A percentile compares a stretch with the other conserved stretches of the same genome.
These are phyloP conservation scores for Clitopilus passeckerianus DNA, from an alignment of 768 basidiomycete species.

Conservation along the genomic window DNA sequence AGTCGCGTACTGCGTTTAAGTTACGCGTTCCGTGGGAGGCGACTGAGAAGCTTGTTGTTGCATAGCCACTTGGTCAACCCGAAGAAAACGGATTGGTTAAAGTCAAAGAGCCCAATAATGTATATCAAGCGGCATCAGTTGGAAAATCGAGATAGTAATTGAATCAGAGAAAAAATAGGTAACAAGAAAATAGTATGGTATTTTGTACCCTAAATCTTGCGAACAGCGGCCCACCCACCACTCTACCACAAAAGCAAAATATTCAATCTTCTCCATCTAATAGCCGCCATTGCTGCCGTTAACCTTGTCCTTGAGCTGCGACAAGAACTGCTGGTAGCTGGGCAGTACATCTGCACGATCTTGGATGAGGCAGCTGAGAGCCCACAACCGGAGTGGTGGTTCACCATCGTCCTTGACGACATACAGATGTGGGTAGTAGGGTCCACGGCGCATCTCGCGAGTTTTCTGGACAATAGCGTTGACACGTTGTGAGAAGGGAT, in stretches of 20 bases:
- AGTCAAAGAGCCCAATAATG: too few species aligned
- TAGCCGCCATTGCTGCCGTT: conserved; percentile 18
- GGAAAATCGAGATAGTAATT: too few species aligned
- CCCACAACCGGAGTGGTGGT: conserved; percentile 91
- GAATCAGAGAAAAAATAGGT: too few species aligned
- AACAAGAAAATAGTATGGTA: too few species aligned
- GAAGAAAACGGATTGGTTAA: too few species aligned
- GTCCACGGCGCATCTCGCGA: conserved; percentile 88
- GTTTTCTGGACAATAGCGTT: conserved; percentile 94
- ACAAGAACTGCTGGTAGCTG: conserved; percentile 94
- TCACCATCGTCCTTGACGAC: conserved; percentile 98
- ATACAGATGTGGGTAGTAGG: conserved; percentile 92
- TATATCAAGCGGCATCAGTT: too few species aligned
- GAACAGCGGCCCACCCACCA: neutral
- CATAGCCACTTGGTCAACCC: too few species aligned
- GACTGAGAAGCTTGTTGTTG: too few species aligned
- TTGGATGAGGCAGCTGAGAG: conserved; percentile 89
- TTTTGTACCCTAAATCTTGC: too few species aligned
- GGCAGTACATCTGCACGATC: conserved; percentile 93
- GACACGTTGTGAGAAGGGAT: conserved; percentile 92
- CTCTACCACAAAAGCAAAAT: neutral
- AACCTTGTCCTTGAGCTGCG: conserved; percentile 75
- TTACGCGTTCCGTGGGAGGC: too few species aligned
- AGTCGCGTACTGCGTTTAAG: too few species aligned
- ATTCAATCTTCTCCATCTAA: neutral